Evolutionary conservation across 495 filamentous ascomycete species (phyloP).

Genomic region (Darksidea phi): DNA sequence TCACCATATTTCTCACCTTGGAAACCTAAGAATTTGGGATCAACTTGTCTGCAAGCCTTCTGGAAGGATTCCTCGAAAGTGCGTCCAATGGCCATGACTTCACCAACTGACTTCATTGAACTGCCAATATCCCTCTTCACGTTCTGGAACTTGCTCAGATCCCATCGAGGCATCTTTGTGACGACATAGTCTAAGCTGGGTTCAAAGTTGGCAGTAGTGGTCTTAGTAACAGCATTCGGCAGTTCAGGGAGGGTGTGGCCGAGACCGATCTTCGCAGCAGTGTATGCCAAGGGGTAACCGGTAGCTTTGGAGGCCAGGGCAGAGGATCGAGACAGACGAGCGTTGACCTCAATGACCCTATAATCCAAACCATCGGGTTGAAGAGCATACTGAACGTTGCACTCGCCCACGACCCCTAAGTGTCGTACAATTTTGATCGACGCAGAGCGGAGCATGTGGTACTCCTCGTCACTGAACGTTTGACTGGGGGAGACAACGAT

Average conservation of each 20-base stretch:
- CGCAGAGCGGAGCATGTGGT: constrained; percentile 97
- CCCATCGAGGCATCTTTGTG: constrained; percentile 97
- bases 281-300: constrained; percentile 93
- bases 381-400: constrained; percentile 97
- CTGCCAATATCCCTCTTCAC: constrained; percentile 96
- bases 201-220: constrained; percentile 97
- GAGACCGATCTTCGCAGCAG: constrained; percentile 91
- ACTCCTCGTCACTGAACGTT: constrained; percentile 95
- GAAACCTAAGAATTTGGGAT: constrained; percentile 86
- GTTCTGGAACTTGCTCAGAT: constrained; percentile 96
- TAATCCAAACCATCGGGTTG: constrained; percentile 97
- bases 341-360: constrained; percentile 99
- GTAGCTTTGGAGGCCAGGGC: constrained; percentile 96
- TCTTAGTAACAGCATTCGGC: constrained; percentile 96
- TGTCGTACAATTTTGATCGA: constrained; percentile 99
- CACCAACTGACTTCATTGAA: constrained; percentile 96
- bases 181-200: constrained; percentile 96
- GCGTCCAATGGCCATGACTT: constrained; percentile 98
- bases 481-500: constrained; percentile 98
- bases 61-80: constrained; percentile 99
- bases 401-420: constrained; percentile 94
- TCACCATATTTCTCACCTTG: constrained; percentile 88
- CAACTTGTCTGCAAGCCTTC: constrained; percentile 95
- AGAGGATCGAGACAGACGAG: constrained; percentile 90
- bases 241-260: constrained; percentile 92